These are phyloP conservation scores for Haematococcus sp. DNA, from an alignment of 139 green algal species.

Conservation along the genomic window DNA sequence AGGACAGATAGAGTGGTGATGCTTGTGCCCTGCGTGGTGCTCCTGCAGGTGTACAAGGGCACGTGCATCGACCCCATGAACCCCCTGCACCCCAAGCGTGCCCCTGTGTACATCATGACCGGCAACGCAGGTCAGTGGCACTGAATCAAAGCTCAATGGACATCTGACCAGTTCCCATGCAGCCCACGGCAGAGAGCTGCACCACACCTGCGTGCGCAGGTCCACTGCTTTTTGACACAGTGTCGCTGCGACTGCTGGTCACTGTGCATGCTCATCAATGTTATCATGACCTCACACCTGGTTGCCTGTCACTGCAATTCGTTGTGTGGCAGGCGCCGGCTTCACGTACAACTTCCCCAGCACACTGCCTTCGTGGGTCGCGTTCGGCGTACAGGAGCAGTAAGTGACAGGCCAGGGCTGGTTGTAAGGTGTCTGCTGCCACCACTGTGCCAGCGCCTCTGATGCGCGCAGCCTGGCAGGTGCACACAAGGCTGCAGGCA, in stretches of 20 bases:
- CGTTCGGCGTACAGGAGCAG: constrained; percentile 7
- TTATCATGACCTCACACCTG: background rate
- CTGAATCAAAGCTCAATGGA: background rate
- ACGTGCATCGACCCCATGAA: background rate
- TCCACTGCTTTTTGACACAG: background rate
- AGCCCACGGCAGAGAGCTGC: background rate
- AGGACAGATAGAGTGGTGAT: background rate
- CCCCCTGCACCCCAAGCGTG: background rate
- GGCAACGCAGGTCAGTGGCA: constrained; percentile 11
- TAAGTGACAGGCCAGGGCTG: too few relatives aligned
- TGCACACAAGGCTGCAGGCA: too few relatives aligned
- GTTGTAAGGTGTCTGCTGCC: too few relatives aligned
- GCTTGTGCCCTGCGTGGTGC: background rate
- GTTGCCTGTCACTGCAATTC: background rate
- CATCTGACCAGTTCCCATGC: background rate
- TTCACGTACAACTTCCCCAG: constrained; percentile 22
- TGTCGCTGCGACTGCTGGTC: background rate
- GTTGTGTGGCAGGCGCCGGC: background rate
- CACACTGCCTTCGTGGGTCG: constrained; percentile 12
- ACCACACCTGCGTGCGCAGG: background rate
- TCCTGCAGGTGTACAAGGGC: background rate
- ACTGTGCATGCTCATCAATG: background rate
- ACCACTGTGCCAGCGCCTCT: too few relatives aligned
- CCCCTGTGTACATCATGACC: constrained; percentile 20
- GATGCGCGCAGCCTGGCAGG: too few relatives aligned